These are phyloP conservation scores for Paspalum vaginatum DNA, from an alignment of 176 grass and related monocot genomes.

Conservation along the genomic window DNA sequence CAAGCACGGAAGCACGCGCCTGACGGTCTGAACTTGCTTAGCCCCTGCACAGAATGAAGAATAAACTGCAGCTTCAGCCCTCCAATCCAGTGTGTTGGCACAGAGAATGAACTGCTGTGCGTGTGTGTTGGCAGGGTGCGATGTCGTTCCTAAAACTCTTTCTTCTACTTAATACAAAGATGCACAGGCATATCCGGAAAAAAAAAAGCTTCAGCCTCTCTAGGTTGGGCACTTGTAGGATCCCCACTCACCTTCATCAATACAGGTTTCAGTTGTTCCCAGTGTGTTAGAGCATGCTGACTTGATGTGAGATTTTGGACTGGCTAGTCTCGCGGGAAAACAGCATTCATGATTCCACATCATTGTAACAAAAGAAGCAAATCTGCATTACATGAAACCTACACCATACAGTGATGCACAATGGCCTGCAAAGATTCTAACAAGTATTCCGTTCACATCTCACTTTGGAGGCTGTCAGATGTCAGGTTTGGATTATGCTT, in stretches of 20 bases:
- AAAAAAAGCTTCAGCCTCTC: too few species aligned
- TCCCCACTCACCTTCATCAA: too few species aligned
- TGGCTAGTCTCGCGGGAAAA: background rate
- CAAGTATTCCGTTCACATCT: conserved; percentile 29
- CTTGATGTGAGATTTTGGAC: background rate
- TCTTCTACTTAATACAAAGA: too few species aligned
- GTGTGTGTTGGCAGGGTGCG: too few species aligned
- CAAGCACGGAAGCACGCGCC: background rate
- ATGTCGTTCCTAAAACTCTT: too few species aligned
- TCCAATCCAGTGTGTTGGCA: too few species aligned
- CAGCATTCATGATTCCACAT: background rate
- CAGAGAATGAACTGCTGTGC: too few species aligned
- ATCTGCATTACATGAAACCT: background rate
- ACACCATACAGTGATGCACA: background rate
- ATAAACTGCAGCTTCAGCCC: too few species aligned
- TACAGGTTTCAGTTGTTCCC: too few species aligned
- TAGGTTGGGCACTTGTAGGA: too few species aligned
- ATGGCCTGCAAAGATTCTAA: background rate
- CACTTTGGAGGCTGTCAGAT: background rate
- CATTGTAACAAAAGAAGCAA: background rate
- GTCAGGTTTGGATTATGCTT: background rate
- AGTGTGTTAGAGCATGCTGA: background rate
- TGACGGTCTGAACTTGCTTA: background rate
- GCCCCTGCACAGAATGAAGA: too few species aligned
- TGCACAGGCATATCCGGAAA: too few species aligned